Conservation (phyloP, 2,329 filamentous ascomycete genomes). For the Leptoxyphium fumago region DNA sequence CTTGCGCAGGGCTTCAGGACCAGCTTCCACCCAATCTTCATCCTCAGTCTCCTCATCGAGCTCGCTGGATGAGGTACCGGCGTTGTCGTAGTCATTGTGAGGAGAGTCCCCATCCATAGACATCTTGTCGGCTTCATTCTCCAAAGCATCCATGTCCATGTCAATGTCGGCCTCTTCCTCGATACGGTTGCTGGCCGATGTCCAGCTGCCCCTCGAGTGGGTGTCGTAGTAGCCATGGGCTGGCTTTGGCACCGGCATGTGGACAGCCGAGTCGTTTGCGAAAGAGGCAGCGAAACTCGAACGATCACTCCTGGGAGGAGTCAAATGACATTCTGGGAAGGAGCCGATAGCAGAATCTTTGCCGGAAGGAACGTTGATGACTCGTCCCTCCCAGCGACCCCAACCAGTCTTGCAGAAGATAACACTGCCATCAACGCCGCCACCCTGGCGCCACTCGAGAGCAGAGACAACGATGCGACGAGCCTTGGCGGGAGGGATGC, state of each 20-base stretch:
- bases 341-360: constrained; percentile 23
- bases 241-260: constrained; percentile 15
- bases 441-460: constrained; percentile 60
- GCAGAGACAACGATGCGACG: constrained; percentile 84
- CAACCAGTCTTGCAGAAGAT: constrained; percentile 92
- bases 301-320: constrained; percentile 37
- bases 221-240: constrained; percentile 14
- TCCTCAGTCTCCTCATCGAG: constrained; percentile 69
- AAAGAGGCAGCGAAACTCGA: constrained; percentile 21
- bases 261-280: constrained; percentile 15
- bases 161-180: constrained; percentile 35
- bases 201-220: constrained; percentile 44
- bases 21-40: constrained; percentile 87
- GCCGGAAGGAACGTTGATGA: constrained; percentile 17
- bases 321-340: constrained; percentile 23
- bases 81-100: constrained; percentile 65
- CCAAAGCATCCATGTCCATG: constrained; percentile 51
- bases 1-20: constrained; percentile 68
- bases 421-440: constrained; percentile 51
- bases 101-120: constrained; percentile 57
- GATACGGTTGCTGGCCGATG: constrained; percentile 53
- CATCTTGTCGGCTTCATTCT: constrained; percentile 90
- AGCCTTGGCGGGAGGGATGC: constrained; percentile 78
- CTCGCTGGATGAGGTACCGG: constrained; percentile 11
- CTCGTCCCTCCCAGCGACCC: constrained; percentile 87